Base-by-base conservation (phyloP, 164 flowering plant genomes). In the Berberis vulgaris region DNA sequence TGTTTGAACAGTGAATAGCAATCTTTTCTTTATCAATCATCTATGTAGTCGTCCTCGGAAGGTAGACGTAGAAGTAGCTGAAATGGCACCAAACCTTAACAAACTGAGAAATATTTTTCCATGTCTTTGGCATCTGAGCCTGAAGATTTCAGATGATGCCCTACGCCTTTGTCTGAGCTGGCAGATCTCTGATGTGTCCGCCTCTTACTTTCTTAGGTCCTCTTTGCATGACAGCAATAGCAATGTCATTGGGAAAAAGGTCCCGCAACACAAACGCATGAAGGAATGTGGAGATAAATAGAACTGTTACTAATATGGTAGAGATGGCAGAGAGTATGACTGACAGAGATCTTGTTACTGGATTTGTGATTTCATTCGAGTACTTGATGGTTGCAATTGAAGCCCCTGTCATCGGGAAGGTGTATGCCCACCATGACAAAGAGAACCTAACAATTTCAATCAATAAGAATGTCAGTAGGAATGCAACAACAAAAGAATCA, bases 241-340 rank as follows among this genome's bases (percentile, higher is more conserved):
- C 86, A 13, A 86, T 79, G 79, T 93, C 97, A 54, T 89, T 89
- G 2, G 96, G 98, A 72, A 93, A 86, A 57, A 89, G 89, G 77
- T 89, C 83, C 10, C 84, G 69, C 4, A 82, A 78, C 43, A 89
- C 80, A 68, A 93, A 83, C 45, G 89, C 97, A 59, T 89, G 97
- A 49, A 84, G 0, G 56, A 86, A 63, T 1, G 91, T 88, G 41
- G 88, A 57, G 39, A 85, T 67, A 6, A 93, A 84, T 63, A 89
- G 71, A 69, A 73, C 76, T 12, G 82, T 60, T 2, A 88, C 93
- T 9, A 75, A 76, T 38, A 93, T 61, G 9, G 90, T 80, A 6
- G 96, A 67, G 42, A 74, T 61, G 42, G 60, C 53, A 44, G 82
- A 79, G 63, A 89, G 90, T 7, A 68, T 4, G 43, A 80, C 69